phyloP scores from a whole-genome alignment of 495 filamentous ascomycete genomes.

The Penicillium angulare region DNA sequence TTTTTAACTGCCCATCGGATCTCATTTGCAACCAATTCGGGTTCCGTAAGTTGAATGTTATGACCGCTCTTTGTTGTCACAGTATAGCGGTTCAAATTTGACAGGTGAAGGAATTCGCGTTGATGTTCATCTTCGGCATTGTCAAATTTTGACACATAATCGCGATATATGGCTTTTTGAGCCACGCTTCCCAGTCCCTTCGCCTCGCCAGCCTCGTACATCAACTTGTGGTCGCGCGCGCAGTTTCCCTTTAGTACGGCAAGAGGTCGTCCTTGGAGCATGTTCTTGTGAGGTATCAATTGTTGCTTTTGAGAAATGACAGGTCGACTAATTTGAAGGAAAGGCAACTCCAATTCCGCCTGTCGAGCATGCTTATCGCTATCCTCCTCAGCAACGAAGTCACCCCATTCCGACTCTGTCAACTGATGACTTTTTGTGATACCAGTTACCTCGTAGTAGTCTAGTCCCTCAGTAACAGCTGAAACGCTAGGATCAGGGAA shows the following conservation, averaged over 20 bases:
- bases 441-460: slow-evolving; percentile 5
- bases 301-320: background rate
- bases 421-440: background rate
- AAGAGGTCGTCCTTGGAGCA: background rate
- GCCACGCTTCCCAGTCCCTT: background rate
- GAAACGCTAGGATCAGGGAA: slow-evolving; percentile 6
- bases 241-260: slow-evolving; percentile 4
- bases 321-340: slow-evolving; percentile 5
- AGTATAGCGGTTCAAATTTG: background rate
- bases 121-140: slow-evolving; percentile 1
- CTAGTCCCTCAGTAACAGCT: slow-evolving; percentile 3
- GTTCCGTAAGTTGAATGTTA: slow-evolving; percentile 9
- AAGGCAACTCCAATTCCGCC: slow-evolving; percentile 4
- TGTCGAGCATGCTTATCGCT: slow-evolving; percentile 2
- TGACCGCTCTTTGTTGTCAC: slow-evolving; percentile 4
- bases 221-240: background rate
- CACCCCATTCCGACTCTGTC: slow-evolving; percentile 3
- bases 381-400: slow-evolving; percentile 1
- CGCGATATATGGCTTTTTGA: background rate
- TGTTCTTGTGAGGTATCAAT: background rate
- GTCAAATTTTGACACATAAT: slow-evolving; percentile 2
- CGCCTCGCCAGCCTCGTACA: slow-evolving; percentile 2
- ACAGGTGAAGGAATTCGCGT: slow-evolving; percentile 4
- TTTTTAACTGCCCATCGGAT: slow-evolving; percentile 11
- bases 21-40: slow-evolving; percentile 1